phyloP scores from a whole-genome alignment of 495 filamentous ascomycete genomes.

The Tricharina praecox region DNA sequence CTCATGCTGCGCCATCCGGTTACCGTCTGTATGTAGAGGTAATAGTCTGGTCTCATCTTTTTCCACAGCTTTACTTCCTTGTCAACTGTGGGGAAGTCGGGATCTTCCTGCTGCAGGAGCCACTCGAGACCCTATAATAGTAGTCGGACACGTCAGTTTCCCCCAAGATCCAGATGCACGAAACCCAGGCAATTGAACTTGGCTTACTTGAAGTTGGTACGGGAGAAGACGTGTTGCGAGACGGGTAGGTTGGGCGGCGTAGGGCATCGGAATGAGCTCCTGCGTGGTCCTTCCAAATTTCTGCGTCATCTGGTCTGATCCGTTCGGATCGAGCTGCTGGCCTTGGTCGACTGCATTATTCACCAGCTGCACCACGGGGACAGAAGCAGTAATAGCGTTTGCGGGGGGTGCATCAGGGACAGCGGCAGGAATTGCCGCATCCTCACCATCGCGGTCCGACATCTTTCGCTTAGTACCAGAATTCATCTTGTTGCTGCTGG shows the following conservation, averaged over 20 bases:
- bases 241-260: slow-evolving; percentile 45
- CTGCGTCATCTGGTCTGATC: slow-evolving; percentile 50
- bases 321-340: slow-evolving; percentile 51
- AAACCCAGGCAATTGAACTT: not conserved
- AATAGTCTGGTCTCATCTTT: no score
- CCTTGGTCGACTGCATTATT: slow-evolving; percentile 1
- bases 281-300: slow-evolving; percentile 52
- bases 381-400: no score
- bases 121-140: slow-evolving; percentile 49
- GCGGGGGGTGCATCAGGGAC: slow-evolving; percentile 26
- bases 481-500: no score
- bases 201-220: slow-evolving; percentile 51
- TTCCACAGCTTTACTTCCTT: slow-evolving; percentile 75
- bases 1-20: slow-evolving; percentile 53
- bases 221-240: slow-evolving; percentile 53
- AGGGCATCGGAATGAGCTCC: slow-evolving; percentile 54
- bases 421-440: slow-evolving; percentile 33
- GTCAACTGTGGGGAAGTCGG: slow-evolving; percentile 43
- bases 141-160: slow-evolving; percentile 28
- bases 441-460: slow-evolving; percentile 21
- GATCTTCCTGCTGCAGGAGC: slow-evolving; percentile 62
- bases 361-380: slow-evolving; percentile 7
- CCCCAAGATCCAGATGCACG: not conserved
- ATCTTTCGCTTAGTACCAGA: no score
- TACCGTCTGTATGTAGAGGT: slow-evolving; percentile 35